These are phyloP conservation scores for Marsdenia floribunda DNA, from an alignment of 257 asterid genomes.

Conservation along the genomic window DNA sequence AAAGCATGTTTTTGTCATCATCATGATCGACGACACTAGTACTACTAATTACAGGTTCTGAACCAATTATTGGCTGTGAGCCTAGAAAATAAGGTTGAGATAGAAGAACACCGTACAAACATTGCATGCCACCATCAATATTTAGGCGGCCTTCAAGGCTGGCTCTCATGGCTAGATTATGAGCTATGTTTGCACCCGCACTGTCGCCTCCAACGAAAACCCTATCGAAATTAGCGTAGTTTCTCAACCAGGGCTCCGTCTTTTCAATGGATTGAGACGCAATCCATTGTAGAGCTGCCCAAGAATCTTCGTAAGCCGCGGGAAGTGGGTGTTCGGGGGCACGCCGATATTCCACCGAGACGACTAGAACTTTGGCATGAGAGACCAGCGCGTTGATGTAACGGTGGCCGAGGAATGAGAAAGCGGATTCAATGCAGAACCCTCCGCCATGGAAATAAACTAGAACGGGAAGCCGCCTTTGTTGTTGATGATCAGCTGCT, in stretches of 20 bases:
- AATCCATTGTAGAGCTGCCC: constrained; percentile 25
- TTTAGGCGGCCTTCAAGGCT: neutral
- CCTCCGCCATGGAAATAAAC: constrained; percentile 34
- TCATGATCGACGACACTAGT: too few species aligned
- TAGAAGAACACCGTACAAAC: constrained; percentile 17
- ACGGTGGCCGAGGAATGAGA: constrained; percentile 14
- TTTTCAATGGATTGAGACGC: neutral
- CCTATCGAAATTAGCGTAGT: constrained; percentile 16
- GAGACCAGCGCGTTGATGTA: constrained; percentile 16
- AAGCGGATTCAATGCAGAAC: constrained; percentile 27
- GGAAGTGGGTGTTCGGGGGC: constrained; percentile 41
- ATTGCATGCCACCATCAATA: constrained; percentile 4
- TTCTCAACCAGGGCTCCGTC: constrained; percentile 24
- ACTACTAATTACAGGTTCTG: neutral
- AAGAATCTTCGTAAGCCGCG: constrained; percentile 40
- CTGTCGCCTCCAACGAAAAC: constrained; percentile 30
- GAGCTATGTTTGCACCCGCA: constrained; percentile 32
- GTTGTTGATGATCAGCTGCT: neutral
- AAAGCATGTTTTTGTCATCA: neutral
- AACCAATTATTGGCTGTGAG: constrained; percentile 4
- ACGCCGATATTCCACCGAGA: constrained; percentile 28
- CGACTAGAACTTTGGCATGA: constrained; percentile 11
- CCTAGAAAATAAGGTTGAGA: constrained; percentile 19
- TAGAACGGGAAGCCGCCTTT: constrained; percentile 21
- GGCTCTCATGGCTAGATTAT: constrained; percentile 26